Percentiles rank a stretch among this genome's conserved stretches.
phyloP scores from a whole-genome alignment of 306 rosid genomes.

The Chamaecrista fasciculata region DNA sequence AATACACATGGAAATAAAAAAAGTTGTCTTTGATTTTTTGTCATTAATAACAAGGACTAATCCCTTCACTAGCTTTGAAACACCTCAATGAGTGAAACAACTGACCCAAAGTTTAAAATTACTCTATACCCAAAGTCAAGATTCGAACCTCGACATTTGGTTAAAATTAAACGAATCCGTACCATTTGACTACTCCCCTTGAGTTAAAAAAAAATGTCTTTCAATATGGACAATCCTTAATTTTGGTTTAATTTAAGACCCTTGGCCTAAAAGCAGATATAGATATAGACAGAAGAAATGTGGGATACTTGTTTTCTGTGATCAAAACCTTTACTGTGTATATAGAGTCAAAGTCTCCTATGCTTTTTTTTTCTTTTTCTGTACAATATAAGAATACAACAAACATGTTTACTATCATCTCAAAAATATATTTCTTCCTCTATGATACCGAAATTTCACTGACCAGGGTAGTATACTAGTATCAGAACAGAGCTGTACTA shows the following conservation, averaged over 20 bases:
- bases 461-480: slow-evolving; percentile 1
- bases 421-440: slow-evolving; percentile 23
- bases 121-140: too few relatives aligned
- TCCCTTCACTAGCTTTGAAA: too few relatives aligned
- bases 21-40: neutral
- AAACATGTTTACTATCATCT: slow-evolving; percentile 1
- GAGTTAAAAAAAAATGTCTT: neutral
- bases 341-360: slow-evolving; percentile 25
- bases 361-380: slow-evolving; percentile 20
- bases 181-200: too few relatives aligned
- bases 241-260: neutral
- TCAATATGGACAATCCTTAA: neutral
- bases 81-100: too few relatives aligned
- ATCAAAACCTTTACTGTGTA: neutral
- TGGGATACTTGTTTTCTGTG: neutral
- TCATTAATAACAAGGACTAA: too few relatives aligned
- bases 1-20: neutral
- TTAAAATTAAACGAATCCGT: too few relatives aligned
- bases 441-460: slow-evolving; percentile 13
- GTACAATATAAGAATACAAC: slow-evolving; percentile 36
- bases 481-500: slow-evolving; percentile 2
- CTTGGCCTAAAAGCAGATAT: neutral
- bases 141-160: too few relatives aligned
- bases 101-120: too few relatives aligned
- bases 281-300: neutral